phyloP scores from a whole-genome alignment of 306 rosid species.

The Aeschynomene evenia region DNA sequence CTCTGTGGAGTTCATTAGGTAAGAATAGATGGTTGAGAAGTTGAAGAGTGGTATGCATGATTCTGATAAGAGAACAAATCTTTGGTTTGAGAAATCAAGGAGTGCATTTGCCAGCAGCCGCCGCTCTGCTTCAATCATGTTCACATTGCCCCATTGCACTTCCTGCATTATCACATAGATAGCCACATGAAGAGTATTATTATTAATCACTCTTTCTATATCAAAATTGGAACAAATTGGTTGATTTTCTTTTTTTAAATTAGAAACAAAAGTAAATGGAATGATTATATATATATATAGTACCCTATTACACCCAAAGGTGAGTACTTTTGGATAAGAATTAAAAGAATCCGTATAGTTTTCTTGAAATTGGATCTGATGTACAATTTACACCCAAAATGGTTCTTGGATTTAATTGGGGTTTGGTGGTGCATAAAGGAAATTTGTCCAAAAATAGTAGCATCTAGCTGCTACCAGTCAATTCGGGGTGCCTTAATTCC shows the following conservation, averaged over 20 bases:
- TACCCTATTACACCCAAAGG: background rate
- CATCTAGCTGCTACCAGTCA: conserved; percentile 8
- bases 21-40: conserved; percentile 67
- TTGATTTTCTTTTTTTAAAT: background rate
- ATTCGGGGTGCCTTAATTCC: background rate
- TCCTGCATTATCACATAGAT: conserved; percentile 42
- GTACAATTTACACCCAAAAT: background rate
- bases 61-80: conserved; percentile 74
- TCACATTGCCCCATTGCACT: conserved; percentile 77
- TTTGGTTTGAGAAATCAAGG: conserved; percentile 73
- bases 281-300: background rate
- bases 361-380: background rate
- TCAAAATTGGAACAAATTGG: background rate
- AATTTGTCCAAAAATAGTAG: background rate
- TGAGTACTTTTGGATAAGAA: background rate
- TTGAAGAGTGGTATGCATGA: conserved; percentile 84
- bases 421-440: background rate
- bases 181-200: background rate
- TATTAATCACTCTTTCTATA: background rate
- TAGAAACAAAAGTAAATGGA: background rate
- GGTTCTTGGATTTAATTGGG: background rate
- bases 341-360: background rate
- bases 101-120: conserved; percentile 80
- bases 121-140: conserved; percentile 85
- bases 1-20: conserved; percentile 56